Percentiles rank a stretch among this genome's conserved stretches.
phyloP scores from a whole-genome alignment of 192 early-diverging fungal species.

The Coemansia sp. region DNA sequence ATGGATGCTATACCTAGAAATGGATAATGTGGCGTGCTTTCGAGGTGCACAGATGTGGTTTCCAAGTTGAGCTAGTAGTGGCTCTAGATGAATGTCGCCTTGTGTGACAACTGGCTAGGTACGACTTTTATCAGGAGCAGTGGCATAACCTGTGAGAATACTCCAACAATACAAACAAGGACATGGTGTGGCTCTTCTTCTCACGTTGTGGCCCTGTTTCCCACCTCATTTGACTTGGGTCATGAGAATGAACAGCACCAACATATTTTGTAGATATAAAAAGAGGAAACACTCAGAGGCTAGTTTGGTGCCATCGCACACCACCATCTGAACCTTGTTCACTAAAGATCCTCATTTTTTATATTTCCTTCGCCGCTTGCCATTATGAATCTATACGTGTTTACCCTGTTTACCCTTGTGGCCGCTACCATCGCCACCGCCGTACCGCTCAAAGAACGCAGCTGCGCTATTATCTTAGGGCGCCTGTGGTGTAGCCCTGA shows the following conservation, averaged over 20 bases:
- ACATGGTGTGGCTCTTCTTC: neutral
- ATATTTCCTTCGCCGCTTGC: neutral
- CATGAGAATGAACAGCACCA: neutral
- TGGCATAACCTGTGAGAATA: neutral
- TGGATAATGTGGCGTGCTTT: neutral
- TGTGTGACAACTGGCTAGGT: no score
- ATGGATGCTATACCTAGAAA: neutral
- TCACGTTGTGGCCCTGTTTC: neutral
- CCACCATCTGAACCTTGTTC: no score
- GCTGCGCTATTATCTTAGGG: neutral
- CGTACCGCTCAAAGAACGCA: neutral
- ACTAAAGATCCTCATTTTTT: neutral
- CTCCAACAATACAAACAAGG: neutral
- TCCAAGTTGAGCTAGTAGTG: no score
- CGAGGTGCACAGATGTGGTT: no score
- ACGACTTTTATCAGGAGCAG: no score
- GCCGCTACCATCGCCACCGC: neutral
- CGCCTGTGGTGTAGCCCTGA: neutral
- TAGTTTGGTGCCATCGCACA: neutral
- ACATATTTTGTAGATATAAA: neutral
- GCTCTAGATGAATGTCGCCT: no score
- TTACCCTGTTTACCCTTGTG: neutral
- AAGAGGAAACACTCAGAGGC: neutral
- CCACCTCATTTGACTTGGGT: neutral
- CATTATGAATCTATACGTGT: neutral